Conservation (phyloP, 257 asterid genomes). For the Voacanga thouarsii region DNA sequence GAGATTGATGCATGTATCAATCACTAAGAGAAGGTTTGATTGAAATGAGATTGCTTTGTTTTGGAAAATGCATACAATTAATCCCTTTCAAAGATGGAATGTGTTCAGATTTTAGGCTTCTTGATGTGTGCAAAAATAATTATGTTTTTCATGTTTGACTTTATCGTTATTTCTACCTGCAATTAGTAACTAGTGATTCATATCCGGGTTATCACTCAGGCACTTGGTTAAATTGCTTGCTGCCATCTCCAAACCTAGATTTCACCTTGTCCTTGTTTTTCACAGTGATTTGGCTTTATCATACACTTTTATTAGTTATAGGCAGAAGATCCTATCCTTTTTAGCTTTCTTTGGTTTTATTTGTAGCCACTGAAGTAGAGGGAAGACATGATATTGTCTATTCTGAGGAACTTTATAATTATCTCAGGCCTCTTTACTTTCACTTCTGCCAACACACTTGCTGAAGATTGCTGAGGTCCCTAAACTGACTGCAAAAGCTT, state of each 20-base stretch:
- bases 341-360: background rate
- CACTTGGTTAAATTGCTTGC: background rate
- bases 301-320: background rate
- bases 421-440: slow-evolving; percentile 86
- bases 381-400: background rate
- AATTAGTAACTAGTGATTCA: background rate
- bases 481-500: slow-evolving; percentile 54
- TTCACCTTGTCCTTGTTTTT: background rate
- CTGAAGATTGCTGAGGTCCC: slow-evolving; percentile 59
- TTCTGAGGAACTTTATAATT: slow-evolving; percentile 24
- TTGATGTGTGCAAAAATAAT: background rate
- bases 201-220: background rate
- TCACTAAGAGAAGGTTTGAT: background rate
- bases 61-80: background rate
- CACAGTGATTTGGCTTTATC: background rate
- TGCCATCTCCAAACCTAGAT: background rate
- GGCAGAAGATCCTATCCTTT: background rate
- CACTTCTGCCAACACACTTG: slow-evolving; percentile 75
- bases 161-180: background rate
- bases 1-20: background rate
- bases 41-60: background rate
- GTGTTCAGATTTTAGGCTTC: background rate
- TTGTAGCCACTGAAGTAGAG: background rate
- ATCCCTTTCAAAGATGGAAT: background rate
- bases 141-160: background rate